Evolutionary conservation across 108 stramenopile genomes (phyloP).

Genomic region (Epithemia pelagica): DNA sequence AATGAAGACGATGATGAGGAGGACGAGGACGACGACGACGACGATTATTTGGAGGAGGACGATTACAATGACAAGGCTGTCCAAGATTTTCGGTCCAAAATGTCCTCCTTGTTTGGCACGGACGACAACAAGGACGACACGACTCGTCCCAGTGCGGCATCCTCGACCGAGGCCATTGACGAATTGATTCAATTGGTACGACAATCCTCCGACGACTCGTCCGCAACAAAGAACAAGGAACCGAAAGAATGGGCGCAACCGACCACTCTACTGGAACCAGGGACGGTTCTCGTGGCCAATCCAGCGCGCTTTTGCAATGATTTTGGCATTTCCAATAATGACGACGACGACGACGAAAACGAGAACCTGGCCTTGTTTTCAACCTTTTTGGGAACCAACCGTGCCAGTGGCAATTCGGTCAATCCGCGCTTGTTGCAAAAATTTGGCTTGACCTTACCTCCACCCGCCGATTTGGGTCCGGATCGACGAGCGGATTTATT

Average conservation of each 20-base stretch:
- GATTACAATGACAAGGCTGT: slow-evolving; percentile 47
- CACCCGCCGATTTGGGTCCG: slow-evolving; percentile 67
- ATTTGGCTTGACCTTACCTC: slow-evolving; percentile 71
- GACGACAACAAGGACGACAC: background rate
- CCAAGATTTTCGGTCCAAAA: slow-evolving; percentile 41
- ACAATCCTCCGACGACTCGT: background rate
- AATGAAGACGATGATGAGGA: slow-evolving; percentile 16
- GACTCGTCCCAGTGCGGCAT: slow-evolving; percentile 48
- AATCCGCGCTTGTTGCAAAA: slow-evolving; percentile 54
- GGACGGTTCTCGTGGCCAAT: slow-evolving; percentile 64
- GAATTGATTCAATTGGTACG: slow-evolving; percentile 12
- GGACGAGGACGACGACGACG: slow-evolving; percentile 39
- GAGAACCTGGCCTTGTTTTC: slow-evolving; percentile 14
- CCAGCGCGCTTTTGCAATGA: slow-evolving; percentile 65
- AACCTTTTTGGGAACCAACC: slow-evolving; percentile 6
- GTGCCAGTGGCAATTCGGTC: slow-evolving; percentile 1
- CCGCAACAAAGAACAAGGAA: background rate
- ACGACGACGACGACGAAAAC: slow-evolving; percentile 6
- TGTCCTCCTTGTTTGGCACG: slow-evolving; percentile 34
- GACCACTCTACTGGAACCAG: slow-evolving; percentile 36
- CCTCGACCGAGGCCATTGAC: slow-evolving; percentile 46
- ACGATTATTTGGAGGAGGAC: slow-evolving; percentile 53
- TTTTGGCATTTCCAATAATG: slow-evolving; percentile 10
- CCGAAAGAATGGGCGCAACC: slow-evolving; percentile 54
- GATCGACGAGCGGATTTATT: slow-evolving; percentile 76